Conservation (phyloP, 2,329 filamentous ascomycete genomes). For the Aspergillus quadricinctus region DNA sequence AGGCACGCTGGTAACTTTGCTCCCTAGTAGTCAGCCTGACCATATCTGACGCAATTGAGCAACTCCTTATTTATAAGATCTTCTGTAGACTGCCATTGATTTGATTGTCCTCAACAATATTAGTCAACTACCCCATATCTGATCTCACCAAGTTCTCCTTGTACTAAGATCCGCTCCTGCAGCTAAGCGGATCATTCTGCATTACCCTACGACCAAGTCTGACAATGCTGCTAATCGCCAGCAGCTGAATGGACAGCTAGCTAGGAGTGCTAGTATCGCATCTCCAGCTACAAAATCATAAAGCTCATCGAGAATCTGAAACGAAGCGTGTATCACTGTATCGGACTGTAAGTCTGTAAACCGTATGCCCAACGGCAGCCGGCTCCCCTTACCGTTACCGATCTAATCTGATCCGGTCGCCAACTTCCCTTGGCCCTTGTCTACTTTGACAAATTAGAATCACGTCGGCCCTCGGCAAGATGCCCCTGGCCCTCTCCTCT, state of each 20-base stretch:
- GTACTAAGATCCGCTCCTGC: conserved; percentile 8
- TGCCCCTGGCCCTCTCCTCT: neutral
- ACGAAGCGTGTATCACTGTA: neutral
- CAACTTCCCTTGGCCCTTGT: neutral
- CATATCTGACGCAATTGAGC: neutral
- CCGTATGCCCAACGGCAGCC: neutral
- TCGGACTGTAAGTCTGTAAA: conserved; percentile 10
- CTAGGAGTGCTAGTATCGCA: neutral
- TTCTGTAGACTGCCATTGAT: neutral
- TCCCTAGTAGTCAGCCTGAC: neutral
- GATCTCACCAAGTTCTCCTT: neutral
- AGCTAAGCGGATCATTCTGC: conserved; percentile 12
- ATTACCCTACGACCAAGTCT: neutral
- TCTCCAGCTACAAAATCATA: neutral
- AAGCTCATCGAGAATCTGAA: too few relatives aligned
- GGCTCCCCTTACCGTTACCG: conserved; percentile 9
- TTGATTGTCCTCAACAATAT: neutral
- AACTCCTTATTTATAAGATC: neutral
- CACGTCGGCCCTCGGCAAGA: conserved; percentile 4
- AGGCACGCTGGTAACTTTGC: conserved; percentile 14
- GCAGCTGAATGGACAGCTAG: neutral
- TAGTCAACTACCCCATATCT: neutral
- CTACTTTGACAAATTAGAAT: neutral
- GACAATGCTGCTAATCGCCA: neutral
- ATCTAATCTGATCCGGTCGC: conserved; percentile 25